These are phyloP conservation scores for Lantana camara DNA, from an alignment of 257 asterid species.

Conservation along the genomic window DNA sequence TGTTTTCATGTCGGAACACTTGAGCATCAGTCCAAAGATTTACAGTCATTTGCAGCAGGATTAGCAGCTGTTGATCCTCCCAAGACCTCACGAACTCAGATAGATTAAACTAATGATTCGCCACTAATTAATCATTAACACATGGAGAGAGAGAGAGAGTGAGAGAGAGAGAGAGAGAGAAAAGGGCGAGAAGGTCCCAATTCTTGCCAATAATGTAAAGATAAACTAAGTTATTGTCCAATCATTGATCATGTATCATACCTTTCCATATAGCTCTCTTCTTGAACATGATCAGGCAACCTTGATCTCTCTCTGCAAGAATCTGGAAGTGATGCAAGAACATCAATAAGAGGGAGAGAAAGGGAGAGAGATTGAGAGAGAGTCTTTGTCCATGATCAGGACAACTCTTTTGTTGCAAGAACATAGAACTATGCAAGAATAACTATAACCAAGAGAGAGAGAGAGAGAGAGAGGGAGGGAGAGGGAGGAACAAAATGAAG, in stretches of 20 bases:
- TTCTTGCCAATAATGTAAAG: constrained; percentile 32
- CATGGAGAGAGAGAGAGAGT: too few species aligned
- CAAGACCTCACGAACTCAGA: constrained; percentile 52
- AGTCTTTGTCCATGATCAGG: too few species aligned
- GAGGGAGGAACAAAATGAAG: constrained; percentile 15
- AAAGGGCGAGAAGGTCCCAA: too few species aligned
- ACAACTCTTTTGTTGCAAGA: too few species aligned
- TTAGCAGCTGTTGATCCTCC: constrained; percentile 52
- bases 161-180: too few species aligned
- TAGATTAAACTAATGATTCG: constrained; percentile 28
- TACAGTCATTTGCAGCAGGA: constrained; percentile 45
- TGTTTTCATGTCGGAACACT: constrained; percentile 60
- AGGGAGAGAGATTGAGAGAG: background rate
- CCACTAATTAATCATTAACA: constrained; percentile 47
- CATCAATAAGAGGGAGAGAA: too few species aligned
- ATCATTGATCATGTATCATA: constrained; percentile 24
- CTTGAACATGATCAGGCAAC: constrained; percentile 24
- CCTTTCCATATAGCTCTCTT: constrained; percentile 40
- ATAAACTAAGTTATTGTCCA: constrained; percentile 50
- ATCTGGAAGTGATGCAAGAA: constrained; percentile 43
- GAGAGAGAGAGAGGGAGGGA: background rate
- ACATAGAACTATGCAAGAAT: too few species aligned
- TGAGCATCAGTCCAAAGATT: constrained; percentile 52
- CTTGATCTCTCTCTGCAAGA: constrained; percentile 33
- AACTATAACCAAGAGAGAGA: too few species aligned